Base-by-base conservation (phyloP, 169 alveolate genomes). In the Perkinsus marinus region DNA sequence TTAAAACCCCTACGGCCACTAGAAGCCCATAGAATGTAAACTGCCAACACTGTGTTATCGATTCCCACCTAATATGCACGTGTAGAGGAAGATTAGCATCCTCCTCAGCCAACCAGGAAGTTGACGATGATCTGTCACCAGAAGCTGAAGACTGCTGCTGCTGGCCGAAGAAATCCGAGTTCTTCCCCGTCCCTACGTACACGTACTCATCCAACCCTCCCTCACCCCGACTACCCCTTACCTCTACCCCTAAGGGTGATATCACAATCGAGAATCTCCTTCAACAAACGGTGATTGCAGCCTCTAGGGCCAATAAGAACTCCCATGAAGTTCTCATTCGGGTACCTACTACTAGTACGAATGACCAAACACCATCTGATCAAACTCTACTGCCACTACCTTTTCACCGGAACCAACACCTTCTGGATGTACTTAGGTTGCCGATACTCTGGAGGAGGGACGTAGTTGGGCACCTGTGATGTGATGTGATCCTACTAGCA, bases 241-340 rank as follows among this genome's bases (percentile, higher is more conserved):
- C 79, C 79, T 26, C 79, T 57, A 2, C 79, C 79, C 34, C 79
- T 57, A 19, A 57, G 34, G 26, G 79, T 57, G 0, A 57, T 57
- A 16, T 57, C 79, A 57, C 79, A 57, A 16, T 57, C 79, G 7
- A 57, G 22, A 2, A 57, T 57, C 79, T 57, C 79, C 34, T 57
- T 57, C 34, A 57, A 57, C 0, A 57, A 16, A 2, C 79, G 26
- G 95, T 97, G 98, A 92, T 97, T 96, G 92, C 98, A 96, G 5
- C 98, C 98, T 90, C 98, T 94, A 7, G 98, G 98, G 2, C 98
- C 98, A 46, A 97, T 97, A 90, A 97, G 95, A 91, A 97, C 94
- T 10, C 98, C 98, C 96, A 97, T 97, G 94, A 96, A 97, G 94
- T 97, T 97, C 94, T 96, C 96, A 57, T 95, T 97, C 17, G 98